phyloP scores from a whole-genome alignment of 805 yeast genomes.

The Martiniozyma abietophila region DNA sequence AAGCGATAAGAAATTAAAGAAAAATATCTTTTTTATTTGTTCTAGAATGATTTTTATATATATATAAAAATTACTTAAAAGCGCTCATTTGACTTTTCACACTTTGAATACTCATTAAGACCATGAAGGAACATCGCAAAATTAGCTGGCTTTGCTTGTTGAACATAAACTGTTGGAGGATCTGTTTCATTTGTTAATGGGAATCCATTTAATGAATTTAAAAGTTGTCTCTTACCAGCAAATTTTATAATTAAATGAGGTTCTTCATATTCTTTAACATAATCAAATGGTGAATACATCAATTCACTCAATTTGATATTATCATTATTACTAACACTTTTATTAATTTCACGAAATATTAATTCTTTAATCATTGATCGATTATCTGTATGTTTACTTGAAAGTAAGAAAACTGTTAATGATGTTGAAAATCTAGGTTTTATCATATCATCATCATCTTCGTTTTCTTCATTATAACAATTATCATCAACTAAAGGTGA shows the following conservation, averaged over 20 bases:
- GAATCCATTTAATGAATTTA: slow-evolving; percentile 11
- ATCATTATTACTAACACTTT: neutral
- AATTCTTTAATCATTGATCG: slow-evolving; percentile 1
- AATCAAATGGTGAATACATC: slow-evolving; percentile 5
- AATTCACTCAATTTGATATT: neutral
- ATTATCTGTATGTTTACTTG: slow-evolving; percentile 7
- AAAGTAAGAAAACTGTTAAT: slow-evolving; percentile 14
- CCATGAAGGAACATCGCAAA: slow-evolving; percentile 3
- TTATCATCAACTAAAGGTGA: slow-evolving; percentile 2
- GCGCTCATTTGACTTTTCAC: neutral
- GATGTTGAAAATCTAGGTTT: slow-evolving; percentile 2
- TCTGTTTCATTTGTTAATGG: slow-evolving; percentile 2
- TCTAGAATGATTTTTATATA: neutral
- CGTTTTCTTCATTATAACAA: neutral
- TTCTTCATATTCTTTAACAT: slow-evolving; percentile 3
- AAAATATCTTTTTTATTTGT: neutral
- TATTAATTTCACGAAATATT: neutral
- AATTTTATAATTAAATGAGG: slow-evolving; percentile 10
- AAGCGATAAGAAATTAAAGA: no score
- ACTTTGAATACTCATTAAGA: neutral
- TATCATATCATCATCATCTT: neutral
- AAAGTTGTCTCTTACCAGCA: slow-evolving; percentile 6
- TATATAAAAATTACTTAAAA: no score
- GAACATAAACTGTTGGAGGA: neutral
- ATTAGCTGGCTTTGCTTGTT: slow-evolving; percentile 3